Percentiles rank a stretch among this genome's conserved stretches.
Conservation (phyloP, 2,329 filamentous ascomycete genomes). For the Aureobasidium sp. region DNA sequence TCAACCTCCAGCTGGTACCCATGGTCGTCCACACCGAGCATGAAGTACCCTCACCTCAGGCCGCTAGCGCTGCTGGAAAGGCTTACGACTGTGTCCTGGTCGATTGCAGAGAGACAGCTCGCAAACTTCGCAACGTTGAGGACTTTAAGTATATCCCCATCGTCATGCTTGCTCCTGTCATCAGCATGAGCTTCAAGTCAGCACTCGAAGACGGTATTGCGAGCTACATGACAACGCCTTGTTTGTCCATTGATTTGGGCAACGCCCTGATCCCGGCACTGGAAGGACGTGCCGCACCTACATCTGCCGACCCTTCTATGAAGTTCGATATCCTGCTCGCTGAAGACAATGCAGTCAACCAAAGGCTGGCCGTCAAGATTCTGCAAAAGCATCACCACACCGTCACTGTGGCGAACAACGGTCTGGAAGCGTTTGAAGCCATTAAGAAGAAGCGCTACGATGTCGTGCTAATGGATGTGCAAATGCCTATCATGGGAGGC, state of each 20-base stretch:
- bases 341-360: constrained; percentile 96
- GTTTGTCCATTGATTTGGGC: constrained; percentile 83
- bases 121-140: constrained; percentile 73
- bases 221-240: constrained; percentile 98
- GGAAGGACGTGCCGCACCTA: constrained; percentile 84
- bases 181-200: constrained; percentile 87
- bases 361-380: constrained; percentile 91
- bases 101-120: constrained; percentile 86
- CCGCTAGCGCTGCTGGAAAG: constrained; percentile 45
- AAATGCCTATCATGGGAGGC: constrained; percentile 99
- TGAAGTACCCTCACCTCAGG: constrained; percentile 52
- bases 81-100: constrained; percentile 94
- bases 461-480: constrained; percentile 97
- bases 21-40: constrained; percentile 72
- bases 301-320: constrained; percentile 85
- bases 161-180: constrained; percentile 78
- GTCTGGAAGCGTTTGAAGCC: constrained; percentile 84
- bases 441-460: constrained; percentile 90
- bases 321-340: constrained; percentile 93
- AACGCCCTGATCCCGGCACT: constrained; percentile 95
- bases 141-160: constrained; percentile 98
- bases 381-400: constrained; percentile 93
- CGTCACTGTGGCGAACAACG: constrained; percentile 90
- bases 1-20: constrained; percentile 68
- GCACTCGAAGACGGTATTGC: constrained; percentile 92